Base-by-base conservation (phyloP, 768 basidiomycete species). In the Neoboletus brunneissimus region DNA sequence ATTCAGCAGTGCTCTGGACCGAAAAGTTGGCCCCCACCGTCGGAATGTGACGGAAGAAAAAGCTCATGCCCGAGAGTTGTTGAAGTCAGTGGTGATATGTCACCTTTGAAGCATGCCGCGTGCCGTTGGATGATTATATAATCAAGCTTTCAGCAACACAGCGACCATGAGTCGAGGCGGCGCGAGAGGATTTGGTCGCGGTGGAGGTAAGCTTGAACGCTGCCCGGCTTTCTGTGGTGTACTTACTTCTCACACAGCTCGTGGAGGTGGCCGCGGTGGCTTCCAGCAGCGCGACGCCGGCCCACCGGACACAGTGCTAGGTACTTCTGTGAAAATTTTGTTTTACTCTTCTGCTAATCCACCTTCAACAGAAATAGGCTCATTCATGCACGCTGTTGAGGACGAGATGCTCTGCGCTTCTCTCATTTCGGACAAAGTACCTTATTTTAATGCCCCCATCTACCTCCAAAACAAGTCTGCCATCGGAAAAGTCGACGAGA, bases 361-460 rank as follows among this genome's bases (percentile, higher is more conserved):
- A 31, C 38, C 47, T 47, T 56, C 25, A n/a, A 27, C 64, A 97
- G 95, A 97, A 77, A 87, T 96, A 77, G 94, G 95, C 54, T 77
- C 87, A 1, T 97, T 98, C 71, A 69, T 94, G 32, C 97, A 98
- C 70, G 89, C 95, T 15, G 96, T 98, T 40, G 96, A 99, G 75
- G 93, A 92, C 57, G 95, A 99, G 71, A 98, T 99, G 96, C 81
- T 99, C 49, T 99, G 97, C 72, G 79, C 86, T 8, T 93, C 94
- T 4, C 74, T 84, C 20, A 81, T 92, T 69, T 75, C 87, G 3
- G 87, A 95, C 74, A 96, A 91, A 78, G 94, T 99, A 27, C 97
- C 97, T 0, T 96, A 94, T 74, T 99, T 99, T 83, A 99, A 99
- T 72, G 95, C 96, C 0, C 95, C 96, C 48, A 94, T 98, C 69